Evolutionary conservation across 2,329 filamentous ascomycete genomes (phyloP), one percentile per base, ranked within the genome.

Genomic region (Didymella keratinophila): DNA sequence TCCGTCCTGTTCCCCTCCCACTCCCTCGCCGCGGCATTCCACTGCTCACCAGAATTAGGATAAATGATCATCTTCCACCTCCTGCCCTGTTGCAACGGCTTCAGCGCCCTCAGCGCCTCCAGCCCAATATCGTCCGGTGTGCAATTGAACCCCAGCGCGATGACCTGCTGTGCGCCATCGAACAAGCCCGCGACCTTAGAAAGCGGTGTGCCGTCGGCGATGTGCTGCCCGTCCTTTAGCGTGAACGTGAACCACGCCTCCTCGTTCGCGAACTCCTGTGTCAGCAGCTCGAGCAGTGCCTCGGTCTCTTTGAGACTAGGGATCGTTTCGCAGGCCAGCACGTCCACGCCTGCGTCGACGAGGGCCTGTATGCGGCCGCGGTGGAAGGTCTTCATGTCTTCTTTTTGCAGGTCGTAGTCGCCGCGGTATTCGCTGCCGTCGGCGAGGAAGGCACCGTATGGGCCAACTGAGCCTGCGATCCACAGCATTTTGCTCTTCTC

Each of bases 31-130:
- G 66, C 67, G 5, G 79, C 78, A 67, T 82, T 77, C 75, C 78
- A 83, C 25, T 68, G 67, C 65, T 82, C 81, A 2, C 81, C 81
- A 4, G 79, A 81, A 49, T 83, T 82, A 0, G 80, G 79, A 66
- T 82, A 82, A 18, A 72, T 67, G 16, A 79, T 60, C 39, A 80
- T 59, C 27, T 64, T 62, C 20, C 78, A 75, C 23, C 14, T 23
- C 50, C 11, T 50, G 4, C 50, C 56, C 20, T 54, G 12, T 34
- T 58, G 56, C 25, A 71, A 46, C 16, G 63, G 56, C 16, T 56
- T 60, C 28, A 81, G 57, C 12, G 64, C 64, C 44, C 69, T 58
- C 37, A 82, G 55, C 4, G 77, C 76, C 12, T 57, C 69, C 1
- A 74, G 56, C 2, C 71, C 77, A 5, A 77, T 46, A 36, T 71